A percentile compares a stretch with the other conserved stretches of the same genome.
Evolutionary conservation across 2,329 filamentous ascomycete species (phyloP).

Genomic region (Diaporthe vexans): DNA sequence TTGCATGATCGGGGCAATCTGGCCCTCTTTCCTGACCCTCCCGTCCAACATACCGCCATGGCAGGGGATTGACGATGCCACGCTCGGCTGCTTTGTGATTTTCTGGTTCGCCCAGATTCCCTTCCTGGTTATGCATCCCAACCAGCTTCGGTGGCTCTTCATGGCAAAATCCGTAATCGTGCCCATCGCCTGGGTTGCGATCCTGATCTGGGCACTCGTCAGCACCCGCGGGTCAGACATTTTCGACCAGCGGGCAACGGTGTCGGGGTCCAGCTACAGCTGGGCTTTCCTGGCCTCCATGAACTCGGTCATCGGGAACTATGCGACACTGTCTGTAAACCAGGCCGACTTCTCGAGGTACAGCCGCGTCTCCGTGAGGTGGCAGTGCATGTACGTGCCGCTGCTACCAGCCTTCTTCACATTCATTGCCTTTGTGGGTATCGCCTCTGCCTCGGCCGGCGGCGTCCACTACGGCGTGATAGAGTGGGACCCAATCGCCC

Average conservation of each 20-base stretch:
- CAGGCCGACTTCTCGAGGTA: constrained; percentile 40
- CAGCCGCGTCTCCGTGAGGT: constrained; percentile 32
- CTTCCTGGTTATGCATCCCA: constrained; percentile 49
- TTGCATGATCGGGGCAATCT: constrained; percentile 50
- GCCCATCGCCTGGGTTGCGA: constrained; percentile 43
- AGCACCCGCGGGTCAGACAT: constrained; percentile 43
- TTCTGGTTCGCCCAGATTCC: constrained; percentile 49
- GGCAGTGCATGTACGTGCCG: constrained; percentile 40
- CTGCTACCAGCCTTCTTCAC: constrained; percentile 58
- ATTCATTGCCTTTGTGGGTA: constrained; percentile 57
- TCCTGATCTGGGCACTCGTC: constrained; percentile 45
- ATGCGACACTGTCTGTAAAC: constrained; percentile 41
- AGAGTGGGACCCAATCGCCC: constrained; percentile 59
- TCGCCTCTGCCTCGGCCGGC: constrained; percentile 59
- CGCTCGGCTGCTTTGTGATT: constrained; percentile 46
- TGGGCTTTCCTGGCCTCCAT: constrained; percentile 45
- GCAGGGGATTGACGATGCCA: constrained; percentile 51
- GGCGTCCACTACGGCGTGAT: constrained; percentile 56
- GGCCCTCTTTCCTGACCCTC: constrained; percentile 56
- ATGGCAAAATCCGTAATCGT: constrained; percentile 43
- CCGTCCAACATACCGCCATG: constrained; percentile 56
- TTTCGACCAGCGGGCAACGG: constrained; percentile 42
- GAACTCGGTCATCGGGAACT: constrained; percentile 45
- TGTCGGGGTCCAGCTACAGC: constrained; percentile 42
- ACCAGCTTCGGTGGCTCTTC: constrained; percentile 48